Conservation (phyloP, 768 basidiomycete genomes). For the Daedaleopsis sinensis region DNA sequence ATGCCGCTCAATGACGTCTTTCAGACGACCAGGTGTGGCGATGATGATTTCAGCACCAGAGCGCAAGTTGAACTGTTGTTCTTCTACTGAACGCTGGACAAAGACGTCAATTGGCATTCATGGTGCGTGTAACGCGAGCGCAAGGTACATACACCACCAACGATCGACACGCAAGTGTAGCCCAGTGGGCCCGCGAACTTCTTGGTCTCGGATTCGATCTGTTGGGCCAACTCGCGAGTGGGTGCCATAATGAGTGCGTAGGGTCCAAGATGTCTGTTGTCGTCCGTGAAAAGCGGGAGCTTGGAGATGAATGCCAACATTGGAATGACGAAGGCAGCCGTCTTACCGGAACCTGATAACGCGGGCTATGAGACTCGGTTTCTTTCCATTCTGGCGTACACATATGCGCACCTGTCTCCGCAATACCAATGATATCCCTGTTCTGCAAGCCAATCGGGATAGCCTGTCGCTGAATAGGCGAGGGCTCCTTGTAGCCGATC, state of each 20-base stretch:
- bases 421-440: conserved; percentile 97
- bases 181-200: conserved; percentile 92
- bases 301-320: conserved; percentile 94
- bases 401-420: conserved; percentile 81
- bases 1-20: conserved; percentile 95
- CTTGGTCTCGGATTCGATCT: conserved; percentile 90
- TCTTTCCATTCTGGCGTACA: neutral
- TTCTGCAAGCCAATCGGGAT: conserved; percentile 99
- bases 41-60: conserved; percentile 99
- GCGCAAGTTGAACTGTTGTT: conserved; percentile 97
- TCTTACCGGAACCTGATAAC: conserved; percentile 90
- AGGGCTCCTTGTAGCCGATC: conserved; percentile 97
- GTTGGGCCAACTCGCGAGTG: conserved; percentile 98
- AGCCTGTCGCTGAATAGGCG: conserved; percentile 96
- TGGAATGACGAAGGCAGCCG: conserved; percentile 97
- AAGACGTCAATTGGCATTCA: conserved; percentile 15
- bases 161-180: conserved; percentile 95
- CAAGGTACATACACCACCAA: conserved; percentile 78
- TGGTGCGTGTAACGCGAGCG: conserved; percentile 6
- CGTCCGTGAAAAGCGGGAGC: conserved; percentile 85
- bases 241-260: conserved; percentile 93
- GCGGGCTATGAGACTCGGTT: neutral
- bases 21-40: conserved; percentile 96
- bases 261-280: conserved; percentile 92
- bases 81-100: conserved; percentile 83